A percentile compares a stretch with the other conserved stretches of the same genome.
phyloP scores from a whole-genome alignment of 2,329 filamentous ascomycete species.

The Purpureocillium lavendulum region DNA sequence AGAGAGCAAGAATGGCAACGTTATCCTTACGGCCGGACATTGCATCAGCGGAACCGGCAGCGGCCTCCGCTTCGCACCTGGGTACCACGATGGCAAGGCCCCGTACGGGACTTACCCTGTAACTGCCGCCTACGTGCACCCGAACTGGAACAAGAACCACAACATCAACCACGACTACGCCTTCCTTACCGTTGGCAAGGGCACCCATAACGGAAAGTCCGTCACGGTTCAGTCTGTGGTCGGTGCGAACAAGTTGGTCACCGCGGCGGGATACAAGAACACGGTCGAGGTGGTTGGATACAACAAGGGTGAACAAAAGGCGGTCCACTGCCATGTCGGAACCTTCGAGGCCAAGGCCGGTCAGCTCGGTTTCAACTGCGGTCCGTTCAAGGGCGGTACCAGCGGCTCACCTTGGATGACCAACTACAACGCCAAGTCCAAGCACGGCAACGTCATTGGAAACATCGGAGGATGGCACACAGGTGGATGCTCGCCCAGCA shows the following conservation, averaged over 20 bases:
- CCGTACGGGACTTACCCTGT: constrained; percentile 8
- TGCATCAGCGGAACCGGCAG: constrained; percentile 5
- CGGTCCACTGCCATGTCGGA: constrained; percentile 5
- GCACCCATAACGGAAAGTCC: constrained; percentile 4
- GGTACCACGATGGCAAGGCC: constrained; percentile 6
- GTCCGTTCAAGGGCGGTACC: constrained; percentile 5
- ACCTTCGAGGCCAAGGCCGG: constrained; percentile 6
- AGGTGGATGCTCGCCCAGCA: constrained; percentile 2
- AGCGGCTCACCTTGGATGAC: constrained; percentile 8
- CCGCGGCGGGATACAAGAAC: constrained; percentile 4
- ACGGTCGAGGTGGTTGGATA: constrained; percentile 6
- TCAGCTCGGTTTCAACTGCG: constrained; percentile 8
- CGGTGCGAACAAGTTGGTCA: constrained; percentile 8
- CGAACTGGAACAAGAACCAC: constrained; percentile 2
- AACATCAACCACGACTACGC: constrained; percentile 7
- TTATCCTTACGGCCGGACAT: constrained; percentile 8
- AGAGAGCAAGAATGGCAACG: constrained; percentile 5
- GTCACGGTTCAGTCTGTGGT: constrained; percentile 7
- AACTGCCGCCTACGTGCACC: constrained; percentile 3
- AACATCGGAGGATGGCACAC: constrained; percentile 8
- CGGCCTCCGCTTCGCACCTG: constrained; percentile 6
- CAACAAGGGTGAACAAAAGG: constrained; percentile 4
- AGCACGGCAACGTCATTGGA: constrained; percentile 5
- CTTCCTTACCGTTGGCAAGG: constrained; percentile 7
- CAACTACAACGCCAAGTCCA: constrained; percentile 3